These are phyloP conservation scores for Lecanicillium sp. DNA, from an alignment of 2,329 filamentous ascomycete species.

Conservation along the genomic window DNA sequence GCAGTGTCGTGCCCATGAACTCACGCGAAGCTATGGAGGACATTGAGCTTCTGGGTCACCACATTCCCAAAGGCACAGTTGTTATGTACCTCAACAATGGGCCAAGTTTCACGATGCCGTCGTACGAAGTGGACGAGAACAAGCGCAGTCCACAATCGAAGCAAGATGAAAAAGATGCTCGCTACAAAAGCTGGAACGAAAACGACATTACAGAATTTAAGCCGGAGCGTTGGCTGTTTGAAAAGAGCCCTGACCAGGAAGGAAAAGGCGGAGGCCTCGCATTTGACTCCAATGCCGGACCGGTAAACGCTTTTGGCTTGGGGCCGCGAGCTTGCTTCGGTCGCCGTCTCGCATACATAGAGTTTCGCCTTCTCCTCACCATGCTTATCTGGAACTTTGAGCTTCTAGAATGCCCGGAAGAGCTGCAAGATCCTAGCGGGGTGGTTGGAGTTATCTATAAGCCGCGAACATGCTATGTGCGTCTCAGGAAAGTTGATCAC, in stretches of 20 bases:
- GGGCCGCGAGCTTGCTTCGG: not conserved
- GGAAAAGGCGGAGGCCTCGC: slow-evolving; percentile 35
- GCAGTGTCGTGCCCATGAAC: slow-evolving; percentile 17
- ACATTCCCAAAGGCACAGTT: slow-evolving; percentile 25
- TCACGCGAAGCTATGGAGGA: slow-evolving; percentile 21
- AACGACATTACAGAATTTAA: slow-evolving; percentile 10
- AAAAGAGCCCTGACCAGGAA: too few species aligned
- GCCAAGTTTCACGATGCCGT: slow-evolving; percentile 14
- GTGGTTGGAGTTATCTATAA: slow-evolving; percentile 5
- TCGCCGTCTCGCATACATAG: slow-evolving; percentile 2
- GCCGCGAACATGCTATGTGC: slow-evolving; percentile 6
- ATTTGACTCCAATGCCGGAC: not conserved
- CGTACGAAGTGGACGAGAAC: slow-evolving; percentile 14
- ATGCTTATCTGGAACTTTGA: slow-evolving; percentile 7
- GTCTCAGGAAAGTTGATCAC: too few species aligned
- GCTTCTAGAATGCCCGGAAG: not conserved
- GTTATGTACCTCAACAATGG: slow-evolving; percentile 20
- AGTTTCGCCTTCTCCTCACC: slow-evolving; percentile 6
- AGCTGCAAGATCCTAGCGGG: slow-evolving; percentile 1
- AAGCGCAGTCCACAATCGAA: slow-evolving; percentile 14
- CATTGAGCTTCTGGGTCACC: slow-evolving; percentile 22
- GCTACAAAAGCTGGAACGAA: slow-evolving; percentile 17
- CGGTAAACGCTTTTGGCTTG: not conserved
- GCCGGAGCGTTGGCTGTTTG: slow-evolving; percentile 1
- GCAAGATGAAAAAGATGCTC: slow-evolving; percentile 6